A percentile compares a stretch with the other conserved stretches of the same genome.
Conservation (phyloP, 2,329 filamentous ascomycete species). For the Colletotrichum camelliae region DNA sequence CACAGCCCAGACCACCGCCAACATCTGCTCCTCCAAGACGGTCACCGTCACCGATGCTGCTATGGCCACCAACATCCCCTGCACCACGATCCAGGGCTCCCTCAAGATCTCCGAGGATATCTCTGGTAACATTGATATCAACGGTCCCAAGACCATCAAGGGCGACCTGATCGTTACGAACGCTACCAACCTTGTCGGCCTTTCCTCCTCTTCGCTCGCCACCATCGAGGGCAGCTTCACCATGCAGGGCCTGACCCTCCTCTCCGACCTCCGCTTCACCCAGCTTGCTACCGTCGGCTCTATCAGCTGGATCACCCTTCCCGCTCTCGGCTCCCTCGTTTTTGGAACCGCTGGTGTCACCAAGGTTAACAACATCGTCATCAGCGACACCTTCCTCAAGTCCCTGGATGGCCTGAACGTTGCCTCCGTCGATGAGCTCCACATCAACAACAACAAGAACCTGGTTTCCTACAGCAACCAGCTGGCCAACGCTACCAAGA, state of each 20-base stretch:
- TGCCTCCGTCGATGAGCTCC: conserved; percentile 71
- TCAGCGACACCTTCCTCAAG: conserved; percentile 86
- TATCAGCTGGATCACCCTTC: conserved; percentile 77
- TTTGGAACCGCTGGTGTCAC: conserved; percentile 64
- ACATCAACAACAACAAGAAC: conserved; percentile 90
- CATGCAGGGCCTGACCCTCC: conserved; percentile 70
- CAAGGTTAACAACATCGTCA: conserved; percentile 70
- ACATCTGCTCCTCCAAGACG: conserved; percentile 38
- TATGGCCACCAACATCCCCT: conserved; percentile 67
- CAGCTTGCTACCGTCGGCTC: conserved; percentile 67
- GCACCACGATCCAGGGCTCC: conserved; percentile 72
- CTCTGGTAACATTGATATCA: conserved; percentile 64
- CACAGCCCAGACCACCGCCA: conserved; percentile 35
- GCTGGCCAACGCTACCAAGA: conserved; percentile 75
- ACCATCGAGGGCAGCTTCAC: conserved; percentile 74
- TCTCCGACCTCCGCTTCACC: conserved; percentile 72
- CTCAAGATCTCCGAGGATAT: conserved; percentile 67
- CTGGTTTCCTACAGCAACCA: conserved; percentile 78
- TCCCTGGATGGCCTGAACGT: conserved; percentile 84
- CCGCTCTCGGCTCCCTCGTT: conserved; percentile 55
- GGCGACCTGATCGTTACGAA: conserved; percentile 69
- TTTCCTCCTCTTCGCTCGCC: conserved; percentile 66
- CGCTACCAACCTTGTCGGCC: conserved; percentile 59
- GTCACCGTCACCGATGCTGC: conserved; percentile 68
- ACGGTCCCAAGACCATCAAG: conserved; percentile 61